Evolutionary conservation across 768 basidiomycete species (phyloP), one percentile per base, ranked within the genome.

Genomic region (Lentinula edodes): DNA sequence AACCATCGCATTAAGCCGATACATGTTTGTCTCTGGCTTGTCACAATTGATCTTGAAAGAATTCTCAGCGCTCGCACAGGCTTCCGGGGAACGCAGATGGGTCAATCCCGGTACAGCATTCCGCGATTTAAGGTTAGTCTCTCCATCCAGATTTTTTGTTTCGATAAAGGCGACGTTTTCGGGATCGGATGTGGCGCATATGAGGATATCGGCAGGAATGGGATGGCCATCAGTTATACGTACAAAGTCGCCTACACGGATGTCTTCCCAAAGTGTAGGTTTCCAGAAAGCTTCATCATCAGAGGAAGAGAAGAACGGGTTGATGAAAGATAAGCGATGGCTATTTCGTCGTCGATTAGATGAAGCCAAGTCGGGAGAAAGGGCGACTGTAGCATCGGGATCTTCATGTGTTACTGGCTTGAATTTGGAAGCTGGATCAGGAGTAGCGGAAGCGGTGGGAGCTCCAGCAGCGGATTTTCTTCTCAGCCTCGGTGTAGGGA

Each of bases 61-160:
- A 32, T 71, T 72, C 7, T 76, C 66, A n/a, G 46, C 48, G 32
- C 77, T 77, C 1, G 86, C 83, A 67, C 90, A 90, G 5, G 79
- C 80, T 5, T 75, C 70, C 4, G 93, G 86, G 2, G 80, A 80
- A 43, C 84, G 83, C 42, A 98, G 79, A 69, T 92, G 86, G 0
- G 86, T 83, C 28, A 98, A 84, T 2, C 83, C 82, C 1, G 89
- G 77, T 3, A 90, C 85, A 1, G 90, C 96, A 66, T 89, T 85
- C 32, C 97, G 85, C 0, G 91, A 94, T 78, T 99, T 99, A 72
- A 99, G 87, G 70, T 96, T 99, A 28, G 96, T 99, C 78, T 99
- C 96, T 43, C 96, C 96, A 68, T 99, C 96, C 59, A 99, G 78
- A 68, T 96, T 95, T 80, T 96, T 97, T 45, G 95, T 96, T 80